Base-by-base conservation (phyloP, 768 basidiomycete species). In the Podaxis mareebaensis region DNA sequence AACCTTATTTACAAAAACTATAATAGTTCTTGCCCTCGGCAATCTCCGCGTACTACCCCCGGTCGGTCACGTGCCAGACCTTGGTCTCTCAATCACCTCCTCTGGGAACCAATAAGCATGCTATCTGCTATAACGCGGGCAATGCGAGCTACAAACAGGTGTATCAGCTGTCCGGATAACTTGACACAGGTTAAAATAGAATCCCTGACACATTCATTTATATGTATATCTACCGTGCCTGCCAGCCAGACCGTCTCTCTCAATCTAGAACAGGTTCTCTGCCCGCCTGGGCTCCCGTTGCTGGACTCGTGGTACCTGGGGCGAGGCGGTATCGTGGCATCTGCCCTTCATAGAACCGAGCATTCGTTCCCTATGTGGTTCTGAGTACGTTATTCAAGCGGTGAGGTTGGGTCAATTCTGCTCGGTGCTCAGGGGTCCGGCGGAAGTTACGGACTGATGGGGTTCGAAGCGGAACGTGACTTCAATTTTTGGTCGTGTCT, bases 1-100 rank as follows among this genome's bases (percentile, higher is more conserved):
- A 81, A 83, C 81, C 78, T 82, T 83, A 79, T 75, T 78, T 74
- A 59, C 56, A 73, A 71, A 72, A 79, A 80, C 79, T 80, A 73
- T 75, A 70, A 75, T 67, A 75, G 71, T 72, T 73, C 58, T 65
- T 17, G 68, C 67, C 69, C 66, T 68, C 72, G 68, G 72, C 66
- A 40, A 58, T 65, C 70, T 68, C 70, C 64, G 68, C 65, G 64
- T 38, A 13, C 20, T 24, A 44, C 28, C 62, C 62, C 51, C 26
- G 40, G 44, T 20, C n/a, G 15, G n/a, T 58, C 42, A 42, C 33
- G 52, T 58, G 56, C 54, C 46, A 6, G 22, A 3, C 10, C 38
- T 3, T 24, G 20, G 17, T 15, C 44, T 54, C n/a, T 38, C 17
- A 12, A 52, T 4, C 22, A 11, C n/a, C 17, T 44, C 15, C 15